These are phyloP conservation scores for Sarocladiaceae sp. DNA, from an alignment of 2,329 filamentous ascomycete species.

Conservation along the genomic window DNA sequence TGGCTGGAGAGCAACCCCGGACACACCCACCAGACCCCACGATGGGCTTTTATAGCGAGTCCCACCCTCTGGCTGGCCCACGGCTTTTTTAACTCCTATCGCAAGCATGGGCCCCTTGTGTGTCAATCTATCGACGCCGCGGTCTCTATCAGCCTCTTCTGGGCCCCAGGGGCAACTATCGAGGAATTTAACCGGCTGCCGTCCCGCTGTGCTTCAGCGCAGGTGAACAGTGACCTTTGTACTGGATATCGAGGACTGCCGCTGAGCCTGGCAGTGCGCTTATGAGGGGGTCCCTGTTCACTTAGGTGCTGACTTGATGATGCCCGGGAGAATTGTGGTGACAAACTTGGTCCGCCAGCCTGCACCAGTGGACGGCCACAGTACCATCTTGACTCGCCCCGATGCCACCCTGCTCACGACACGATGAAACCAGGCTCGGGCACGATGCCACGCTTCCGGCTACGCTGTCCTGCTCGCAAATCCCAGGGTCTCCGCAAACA, in stretches of 20 bases:
- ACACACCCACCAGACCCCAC: too few relatives aligned
- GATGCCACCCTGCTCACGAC: not conserved
- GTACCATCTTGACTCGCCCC: not conserved
- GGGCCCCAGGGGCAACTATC: not conserved
- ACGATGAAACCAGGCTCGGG: constrained; percentile 6
- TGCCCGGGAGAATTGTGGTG: not conserved
- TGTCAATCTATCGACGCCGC: not conserved
- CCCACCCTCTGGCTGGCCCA: too few relatives aligned
- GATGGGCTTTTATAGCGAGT: too few relatives aligned
- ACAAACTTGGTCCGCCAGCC: too few relatives aligned
- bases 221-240: constrained; percentile 3
- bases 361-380: too few relatives aligned
- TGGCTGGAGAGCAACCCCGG: not conserved
- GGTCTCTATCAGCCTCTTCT: constrained; percentile 3
- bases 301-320: too few relatives aligned
- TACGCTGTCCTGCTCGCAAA: not conserved
- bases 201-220: too few relatives aligned
- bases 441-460: constrained; percentile 6
- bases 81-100: too few relatives aligned
- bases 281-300: too few relatives aligned
- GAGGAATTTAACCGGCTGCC: constrained; percentile 8
- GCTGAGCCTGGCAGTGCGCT: too few relatives aligned
- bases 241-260: too few relatives aligned
- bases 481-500: not conserved
- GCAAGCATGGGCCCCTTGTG: not conserved